phyloP scores from a whole-genome alignment of 139 green algal genomes.

The Coccomyxa sp. region DNA sequence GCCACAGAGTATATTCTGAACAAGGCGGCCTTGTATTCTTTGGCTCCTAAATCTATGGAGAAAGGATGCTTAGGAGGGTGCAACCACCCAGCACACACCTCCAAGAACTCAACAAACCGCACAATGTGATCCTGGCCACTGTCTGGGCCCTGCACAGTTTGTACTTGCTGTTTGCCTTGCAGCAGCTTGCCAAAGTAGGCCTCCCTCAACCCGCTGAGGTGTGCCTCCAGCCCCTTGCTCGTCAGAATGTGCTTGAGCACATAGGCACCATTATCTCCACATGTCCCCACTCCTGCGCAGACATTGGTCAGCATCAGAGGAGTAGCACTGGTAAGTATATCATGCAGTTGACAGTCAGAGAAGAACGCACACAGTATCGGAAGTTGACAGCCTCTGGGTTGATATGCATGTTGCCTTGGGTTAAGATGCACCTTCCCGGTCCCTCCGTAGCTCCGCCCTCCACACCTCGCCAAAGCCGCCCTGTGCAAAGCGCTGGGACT shows the following conservation, averaged over 20 bases:
- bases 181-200: conserved; percentile 66
- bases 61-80: no score
- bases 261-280: conserved; percentile 6
- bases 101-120: conserved; percentile 53
- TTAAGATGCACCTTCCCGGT: no score
- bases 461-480: conserved; percentile 71
- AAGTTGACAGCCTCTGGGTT: no score
- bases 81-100: conserved; percentile 10
- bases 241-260: conserved; percentile 63
- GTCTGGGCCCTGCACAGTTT: not conserved
- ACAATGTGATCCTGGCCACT: conserved; percentile 30
- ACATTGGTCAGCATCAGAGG: no score
- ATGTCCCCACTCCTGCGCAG: no score
- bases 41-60: not conserved
- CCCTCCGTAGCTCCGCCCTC: conserved; percentile 24
- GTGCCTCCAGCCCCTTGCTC: conserved; percentile 24
- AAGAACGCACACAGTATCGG: no score
- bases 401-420: no score
- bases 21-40: not conserved
- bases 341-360: no score
- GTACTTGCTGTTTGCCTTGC: not conserved
- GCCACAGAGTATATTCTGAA: not conserved
- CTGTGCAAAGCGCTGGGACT: conserved; percentile 34
- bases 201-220: conserved; percentile 55
- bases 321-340: no score